Percentiles rank a stretch among this genome's conserved stretches.
Conservation (phyloP, 257 asterid species). For the Buddleja alternifolia region DNA sequence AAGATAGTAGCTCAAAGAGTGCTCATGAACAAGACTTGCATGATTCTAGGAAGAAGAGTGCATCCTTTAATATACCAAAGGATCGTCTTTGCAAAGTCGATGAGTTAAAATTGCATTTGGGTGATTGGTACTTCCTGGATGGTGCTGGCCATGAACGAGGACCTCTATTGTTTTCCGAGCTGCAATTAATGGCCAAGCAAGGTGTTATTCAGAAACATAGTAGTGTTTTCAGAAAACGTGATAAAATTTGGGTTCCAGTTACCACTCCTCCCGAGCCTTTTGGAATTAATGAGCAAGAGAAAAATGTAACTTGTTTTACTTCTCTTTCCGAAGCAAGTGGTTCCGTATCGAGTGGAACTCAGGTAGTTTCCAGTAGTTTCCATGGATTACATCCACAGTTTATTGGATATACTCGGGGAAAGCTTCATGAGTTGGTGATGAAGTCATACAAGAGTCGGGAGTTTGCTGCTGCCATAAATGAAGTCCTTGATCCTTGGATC, state of each 20-base stretch:
- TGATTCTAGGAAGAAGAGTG: conserved; percentile 52
- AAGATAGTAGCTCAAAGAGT: conserved; percentile 61
- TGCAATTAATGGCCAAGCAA: conserved; percentile 80
- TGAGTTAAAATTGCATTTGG: conserved; percentile 74
- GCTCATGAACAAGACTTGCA: conserved; percentile 60
- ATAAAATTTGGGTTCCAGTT: conserved; percentile 92
- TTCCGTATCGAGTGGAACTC: conserved; percentile 33
- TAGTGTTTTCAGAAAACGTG: conserved; percentile 82
- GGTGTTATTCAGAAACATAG: conserved; percentile 76
- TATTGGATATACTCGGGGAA: conserved; percentile 91
- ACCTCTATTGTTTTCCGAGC: conserved; percentile 78
- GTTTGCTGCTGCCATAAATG: conserved; percentile 97
- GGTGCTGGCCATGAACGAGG: conserved; percentile 98
- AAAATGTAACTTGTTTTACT: conserved; percentile 31
- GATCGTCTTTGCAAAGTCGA: conserved; percentile 69
- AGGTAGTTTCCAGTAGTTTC: conserved; percentile 48
- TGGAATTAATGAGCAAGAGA: conserved; percentile 40
- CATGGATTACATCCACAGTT: conserved; percentile 88
- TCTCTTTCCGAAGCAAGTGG: conserved; percentile 42
- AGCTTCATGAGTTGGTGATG: conserved; percentile 97
- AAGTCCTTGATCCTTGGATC: conserved; percentile 98
- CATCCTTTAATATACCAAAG: conserved; percentile 52
- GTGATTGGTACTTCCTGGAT: conserved; percentile 96
- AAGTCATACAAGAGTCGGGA: conserved; percentile 96
- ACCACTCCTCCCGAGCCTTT: conserved; percentile 43